Base-by-base conservation (phyloP, 1,284 basidiomycete genomes). In the Heterobasidion parviporum region DNA sequence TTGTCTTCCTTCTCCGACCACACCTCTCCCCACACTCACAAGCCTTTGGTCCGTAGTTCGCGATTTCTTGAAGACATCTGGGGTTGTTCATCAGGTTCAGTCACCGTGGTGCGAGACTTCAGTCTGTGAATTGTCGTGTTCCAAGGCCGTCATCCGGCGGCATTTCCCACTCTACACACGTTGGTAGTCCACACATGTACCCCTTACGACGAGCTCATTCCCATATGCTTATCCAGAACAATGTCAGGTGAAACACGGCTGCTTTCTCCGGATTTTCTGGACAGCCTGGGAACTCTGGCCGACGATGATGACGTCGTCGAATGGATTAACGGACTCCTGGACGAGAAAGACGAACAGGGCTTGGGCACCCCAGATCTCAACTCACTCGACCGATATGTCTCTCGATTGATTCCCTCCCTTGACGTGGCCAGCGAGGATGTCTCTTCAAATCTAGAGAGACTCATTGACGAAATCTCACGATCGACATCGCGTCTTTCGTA, bases 381-480 rank as follows among this genome's bases (percentile, higher is more conserved):
- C 0, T 79, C 83, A 36, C 78, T 94, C 46, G 91, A 94, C 66
- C 79, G 82, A 57, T 79, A 81, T 56, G 81, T 94, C 56, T 80
- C 83, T 9, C 79, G 83, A 50, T 77, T 94, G n/a, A 74, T 91
- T 7, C 83, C 85, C 4, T 74, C 81, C 15, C 79, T 96, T 20
- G 91, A 94, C 57, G 80, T 94, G 41, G 84, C 92, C 33, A 86
- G 83, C 48, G 88, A 93, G 68, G 94, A 96, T 64, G 94, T 92
- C 0, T 90, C 92, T 2, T 74, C 84, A 6, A 77, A 87, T 51
- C 81, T 97, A 51, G 94, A 97, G 68, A 85, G 85, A 61, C 82
- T 85, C 50, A 94, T 98, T 59, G 87, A 92, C 65, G 92, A 95
- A 65, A 90, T 96, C 50, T 92, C 92, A 1, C 82, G 92, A 52